Percentiles rank a stretch among this genome's conserved stretches.
These are phyloP conservation scores for Trypanosomatidae sp. DNA, from an alignment of 208 protist genomes.

Conservation along the genomic window DNA sequence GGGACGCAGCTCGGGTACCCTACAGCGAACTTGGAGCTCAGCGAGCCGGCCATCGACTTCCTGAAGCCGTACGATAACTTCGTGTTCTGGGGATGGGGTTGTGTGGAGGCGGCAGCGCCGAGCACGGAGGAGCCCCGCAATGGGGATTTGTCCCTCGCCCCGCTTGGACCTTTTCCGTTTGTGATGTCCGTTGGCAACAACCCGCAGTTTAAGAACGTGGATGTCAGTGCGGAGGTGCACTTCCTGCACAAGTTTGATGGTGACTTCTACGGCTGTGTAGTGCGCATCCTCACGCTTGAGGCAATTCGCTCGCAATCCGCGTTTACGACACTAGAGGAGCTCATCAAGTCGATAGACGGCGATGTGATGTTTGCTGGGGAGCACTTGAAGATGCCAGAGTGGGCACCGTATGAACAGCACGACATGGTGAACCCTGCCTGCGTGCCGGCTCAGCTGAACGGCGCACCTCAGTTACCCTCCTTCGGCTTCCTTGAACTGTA, in stretches of 20 bases:
- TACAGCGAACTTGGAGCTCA: slow-evolving; percentile 83
- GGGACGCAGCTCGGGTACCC: slow-evolving; percentile 88
- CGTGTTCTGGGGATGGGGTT: slow-evolving; percentile 87
- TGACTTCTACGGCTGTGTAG: slow-evolving; percentile 88
- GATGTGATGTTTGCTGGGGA: slow-evolving; percentile 48
- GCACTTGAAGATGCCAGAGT: slow-evolving; percentile 31
- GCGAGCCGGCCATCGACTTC: slow-evolving; percentile 30
- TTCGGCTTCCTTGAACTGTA: slow-evolving; percentile 15
- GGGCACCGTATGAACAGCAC: slow-evolving; percentile 26
- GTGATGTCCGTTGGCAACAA: slow-evolving; percentile 91
- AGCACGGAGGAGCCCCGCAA: neutral
- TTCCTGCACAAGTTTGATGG: slow-evolving; percentile 82
- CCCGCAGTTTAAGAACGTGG: slow-evolving; percentile 82
- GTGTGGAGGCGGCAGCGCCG: slow-evolving; percentile 32
- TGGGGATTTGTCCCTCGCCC: neutral
- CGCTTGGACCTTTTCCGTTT: slow-evolving; percentile 61
- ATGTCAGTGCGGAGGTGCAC: slow-evolving; percentile 83
- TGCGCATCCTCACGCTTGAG: slow-evolving; percentile 71
- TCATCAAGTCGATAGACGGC: slow-evolving; percentile 76
- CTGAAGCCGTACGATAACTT: slow-evolving; percentile 59
- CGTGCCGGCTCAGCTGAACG: slow-evolving; percentile 8
- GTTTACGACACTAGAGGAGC: slow-evolving; percentile 75
- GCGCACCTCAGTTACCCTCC: slow-evolving; percentile 7
- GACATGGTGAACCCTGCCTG: slow-evolving; percentile 38
- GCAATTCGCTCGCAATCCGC: slow-evolving; percentile 53